phyloP scores from a whole-genome alignment of 2,329 filamentous ascomycete genomes.

The Hortaea werneckii region DNA sequence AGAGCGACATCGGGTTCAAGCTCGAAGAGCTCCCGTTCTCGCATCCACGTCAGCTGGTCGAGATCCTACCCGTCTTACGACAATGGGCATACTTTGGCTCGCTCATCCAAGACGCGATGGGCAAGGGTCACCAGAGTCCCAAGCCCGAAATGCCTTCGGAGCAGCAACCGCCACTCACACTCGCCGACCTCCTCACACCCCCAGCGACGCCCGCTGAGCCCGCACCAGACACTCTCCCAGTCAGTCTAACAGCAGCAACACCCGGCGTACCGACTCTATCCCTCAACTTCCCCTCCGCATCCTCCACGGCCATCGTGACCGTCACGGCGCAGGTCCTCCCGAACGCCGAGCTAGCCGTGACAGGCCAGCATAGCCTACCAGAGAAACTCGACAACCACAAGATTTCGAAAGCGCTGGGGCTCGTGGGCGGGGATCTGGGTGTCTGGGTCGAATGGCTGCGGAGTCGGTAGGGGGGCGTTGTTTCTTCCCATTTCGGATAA shows the following conservation, averaged over 20 bases:
- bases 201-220: not conserved
- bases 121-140: not conserved
- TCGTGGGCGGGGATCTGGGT: slow-evolving; percentile 37
- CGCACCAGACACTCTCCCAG: slow-evolving; percentile 5
- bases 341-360: slow-evolving; percentile 49
- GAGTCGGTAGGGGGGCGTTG: not conserved
- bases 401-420: slow-evolving; percentile 34
- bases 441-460: slow-evolving; percentile 41
- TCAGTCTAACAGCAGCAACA: slow-evolving; percentile 24
- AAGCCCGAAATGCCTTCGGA: not conserved
- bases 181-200: slow-evolving; percentile 9
- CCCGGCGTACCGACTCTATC: slow-evolving; percentile 23
- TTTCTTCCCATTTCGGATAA: no score
- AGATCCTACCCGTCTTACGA: slow-evolving; percentile 61
- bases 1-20: slow-evolving; percentile 59
- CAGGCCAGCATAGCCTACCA: slow-evolving; percentile 1
- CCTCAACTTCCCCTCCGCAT: slow-evolving; percentile 29
- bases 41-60: slow-evolving; percentile 65
- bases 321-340: slow-evolving; percentile 50
- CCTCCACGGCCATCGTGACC: slow-evolving; percentile 36
- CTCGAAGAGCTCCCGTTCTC: slow-evolving; percentile 63
- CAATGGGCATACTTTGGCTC: slow-evolving; percentile 65
- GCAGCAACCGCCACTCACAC: not conserved
- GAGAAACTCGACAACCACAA: slow-evolving; percentile 22
- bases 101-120: slow-evolving; percentile 27